These are phyloP conservation scores for Paspalum vaginatum DNA, from an alignment of 176 grass and related monocot species.

Conservation along the genomic window DNA sequence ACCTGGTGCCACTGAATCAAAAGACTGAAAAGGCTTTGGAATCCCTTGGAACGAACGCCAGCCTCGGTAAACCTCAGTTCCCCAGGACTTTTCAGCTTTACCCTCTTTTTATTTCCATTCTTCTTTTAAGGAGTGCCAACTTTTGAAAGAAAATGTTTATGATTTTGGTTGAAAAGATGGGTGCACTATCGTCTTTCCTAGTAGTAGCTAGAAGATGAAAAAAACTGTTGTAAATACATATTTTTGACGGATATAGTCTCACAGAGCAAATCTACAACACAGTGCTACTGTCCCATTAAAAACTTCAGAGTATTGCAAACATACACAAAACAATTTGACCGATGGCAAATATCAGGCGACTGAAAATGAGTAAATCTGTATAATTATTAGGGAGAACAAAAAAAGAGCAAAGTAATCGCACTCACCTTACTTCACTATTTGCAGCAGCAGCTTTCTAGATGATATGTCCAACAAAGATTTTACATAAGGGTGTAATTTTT, in stretches of 20 bases:
- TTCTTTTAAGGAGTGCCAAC: background rate
- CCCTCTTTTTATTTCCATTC: background rate
- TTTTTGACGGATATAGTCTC: background rate
- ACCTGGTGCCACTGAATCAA: constrained; percentile 10
- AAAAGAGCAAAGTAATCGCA: background rate
- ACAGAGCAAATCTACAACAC: background rate
- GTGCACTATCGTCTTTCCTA: background rate
- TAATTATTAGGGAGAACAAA: background rate
- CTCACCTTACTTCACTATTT: background rate
- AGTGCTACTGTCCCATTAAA: background rate
- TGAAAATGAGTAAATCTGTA: too few species aligned
- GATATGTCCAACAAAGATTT: background rate
- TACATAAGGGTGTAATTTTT: background rate
- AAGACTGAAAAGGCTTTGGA: constrained; percentile 13
- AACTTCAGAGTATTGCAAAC: background rate
- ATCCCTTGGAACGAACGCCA: constrained; percentile 9
- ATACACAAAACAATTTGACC: too few species aligned
- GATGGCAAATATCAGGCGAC: too few species aligned
- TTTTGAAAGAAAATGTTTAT: background rate
- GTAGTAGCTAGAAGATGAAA: background rate
- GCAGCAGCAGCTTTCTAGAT: background rate
- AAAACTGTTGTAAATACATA: background rate
- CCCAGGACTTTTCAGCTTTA: background rate
- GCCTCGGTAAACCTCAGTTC: background rate
- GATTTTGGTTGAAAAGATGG: background rate